A percentile compares a stretch with the other conserved stretches of the same genome.
phyloP scores from a whole-genome alignment of 441 rosid genomes.

The Pelargonium australe region DNA sequence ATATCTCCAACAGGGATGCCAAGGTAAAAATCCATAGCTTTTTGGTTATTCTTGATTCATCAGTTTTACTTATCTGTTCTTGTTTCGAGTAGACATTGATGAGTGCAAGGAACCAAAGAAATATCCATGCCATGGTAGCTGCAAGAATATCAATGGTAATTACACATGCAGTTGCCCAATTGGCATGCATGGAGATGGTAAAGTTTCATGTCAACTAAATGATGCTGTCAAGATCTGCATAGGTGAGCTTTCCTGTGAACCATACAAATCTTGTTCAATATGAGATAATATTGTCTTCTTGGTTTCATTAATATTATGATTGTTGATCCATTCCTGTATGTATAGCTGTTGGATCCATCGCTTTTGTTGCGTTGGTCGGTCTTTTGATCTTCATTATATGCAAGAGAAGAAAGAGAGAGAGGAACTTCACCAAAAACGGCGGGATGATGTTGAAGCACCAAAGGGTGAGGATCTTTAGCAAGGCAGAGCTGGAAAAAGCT shows the following conservation, averaged over 20 bases:
- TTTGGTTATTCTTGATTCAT: too few relatives aligned
- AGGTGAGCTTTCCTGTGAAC: too few relatives aligned
- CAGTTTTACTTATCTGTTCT: too few relatives aligned
- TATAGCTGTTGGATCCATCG: constrained; percentile 15
- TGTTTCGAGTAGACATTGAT: neutral
- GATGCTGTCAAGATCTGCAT: too few relatives aligned
- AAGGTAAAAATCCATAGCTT: too few relatives aligned
- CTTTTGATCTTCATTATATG: constrained; percentile 9
- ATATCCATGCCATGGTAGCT: constrained; percentile 6
- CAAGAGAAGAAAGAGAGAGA: constrained; percentile 12
- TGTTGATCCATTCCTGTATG: too few relatives aligned
- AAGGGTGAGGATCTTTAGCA: constrained; percentile 22
- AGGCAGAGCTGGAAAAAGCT: constrained; percentile 21
- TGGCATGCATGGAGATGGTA: constrained; percentile 21
- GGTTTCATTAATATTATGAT: too few relatives aligned
- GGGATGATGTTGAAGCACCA: constrained; percentile 20
- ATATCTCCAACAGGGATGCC: constrained; percentile 16
- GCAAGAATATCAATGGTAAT: constrained; percentile 7
- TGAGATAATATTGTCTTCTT: too few relatives aligned
- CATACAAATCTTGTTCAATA: too few relatives aligned
- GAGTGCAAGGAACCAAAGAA: neutral
- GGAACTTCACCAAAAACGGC: constrained; percentile 18
- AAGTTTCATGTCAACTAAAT: constrained; percentile 7
- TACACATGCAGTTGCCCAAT: constrained; percentile 16
- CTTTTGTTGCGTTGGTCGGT: too few relatives aligned